phyloP scores from a whole-genome alignment of 169 alveolate genomes.

The Cryptosporidium viatorum region DNA sequence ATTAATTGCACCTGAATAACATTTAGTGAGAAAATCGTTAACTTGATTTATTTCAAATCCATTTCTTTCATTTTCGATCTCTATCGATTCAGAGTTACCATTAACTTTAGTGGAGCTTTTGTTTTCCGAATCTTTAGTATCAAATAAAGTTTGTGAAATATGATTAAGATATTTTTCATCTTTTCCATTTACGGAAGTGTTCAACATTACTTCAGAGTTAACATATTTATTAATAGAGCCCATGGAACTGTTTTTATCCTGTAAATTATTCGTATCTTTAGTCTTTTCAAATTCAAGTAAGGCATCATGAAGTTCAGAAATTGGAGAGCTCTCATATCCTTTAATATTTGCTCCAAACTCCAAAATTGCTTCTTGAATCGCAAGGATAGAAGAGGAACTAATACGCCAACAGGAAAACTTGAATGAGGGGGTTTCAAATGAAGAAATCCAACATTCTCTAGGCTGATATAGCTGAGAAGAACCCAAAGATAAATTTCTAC shows the following conservation, averaged over 20 bases:
- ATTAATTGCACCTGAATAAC: slow-evolving; percentile 33
- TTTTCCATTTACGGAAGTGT: not conserved
- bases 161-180: not conserved
- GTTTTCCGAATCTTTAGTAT: not conserved
- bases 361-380: slow-evolving; percentile 32
- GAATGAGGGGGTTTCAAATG: slow-evolving; percentile 52
- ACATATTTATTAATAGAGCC: not conserved
- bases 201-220: not conserved
- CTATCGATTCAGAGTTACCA: not conserved
- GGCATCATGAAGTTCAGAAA: slow-evolving; percentile 25
- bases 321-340: slow-evolving; percentile 33
- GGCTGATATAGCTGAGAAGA: slow-evolving; percentile 38
- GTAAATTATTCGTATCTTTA: not conserved
- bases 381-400: slow-evolving; percentile 35
- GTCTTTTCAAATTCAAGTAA: slow-evolving; percentile 49
- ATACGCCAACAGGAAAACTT: slow-evolving; percentile 56
- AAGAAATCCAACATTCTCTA: slow-evolving; percentile 47
- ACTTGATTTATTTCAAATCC: slow-evolving; percentile 14
- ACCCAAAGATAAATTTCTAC: slow-evolving; percentile 49
- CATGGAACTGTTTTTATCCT: not conserved
- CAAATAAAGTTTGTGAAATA: not conserved
- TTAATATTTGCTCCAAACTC: slow-evolving; percentile 3
- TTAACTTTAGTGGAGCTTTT: not conserved
- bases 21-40: slow-evolving; percentile 36
- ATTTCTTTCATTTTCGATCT: not conserved